Evolutionary conservation across 2,329 filamentous ascomycete genomes (phyloP).

Genomic region (Sarocladium oryzae): DNA sequence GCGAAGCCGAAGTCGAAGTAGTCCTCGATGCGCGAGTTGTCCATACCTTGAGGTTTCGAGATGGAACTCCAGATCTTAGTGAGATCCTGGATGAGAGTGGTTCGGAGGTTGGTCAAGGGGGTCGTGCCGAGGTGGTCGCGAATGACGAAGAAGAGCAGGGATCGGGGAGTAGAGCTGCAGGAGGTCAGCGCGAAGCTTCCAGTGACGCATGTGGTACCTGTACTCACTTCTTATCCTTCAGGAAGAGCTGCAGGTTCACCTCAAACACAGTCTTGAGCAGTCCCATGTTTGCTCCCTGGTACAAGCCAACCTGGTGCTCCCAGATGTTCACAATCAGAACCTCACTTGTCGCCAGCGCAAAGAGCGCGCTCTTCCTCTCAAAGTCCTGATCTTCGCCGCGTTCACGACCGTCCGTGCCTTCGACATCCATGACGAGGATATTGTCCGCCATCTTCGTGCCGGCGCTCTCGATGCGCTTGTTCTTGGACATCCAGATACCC

Average conservation of each 20-base stretch:
- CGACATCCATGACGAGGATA: constrained; percentile 98
- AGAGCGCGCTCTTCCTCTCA: constrained; percentile 94
- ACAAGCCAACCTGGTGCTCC: constrained; percentile 97
- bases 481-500: constrained; percentile 99
- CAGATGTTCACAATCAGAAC: constrained; percentile 98
- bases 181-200: constrained; percentile 20
- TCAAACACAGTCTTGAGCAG: constrained; percentile 98
- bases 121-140: constrained; percentile 93
- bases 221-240: constrained; percentile 84
- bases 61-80: constrained; percentile 88
- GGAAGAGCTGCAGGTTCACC: constrained; percentile 93
- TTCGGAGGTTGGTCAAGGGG: constrained; percentile 81
- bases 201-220: constrained; percentile 50
- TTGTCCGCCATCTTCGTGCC: constrained; percentile 79
- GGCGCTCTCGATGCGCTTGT: constrained; percentile 58
- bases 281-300: constrained; percentile 98
- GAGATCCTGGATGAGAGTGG: constrained; percentile 84
- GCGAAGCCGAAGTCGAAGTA: constrained; percentile 99
- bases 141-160: constrained; percentile 96
- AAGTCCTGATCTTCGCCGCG: constrained; percentile 98
- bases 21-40: constrained; percentile 84
- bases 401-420: constrained; percentile 94
- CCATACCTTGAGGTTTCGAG: constrained; percentile 83
- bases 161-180: constrained; percentile 72
- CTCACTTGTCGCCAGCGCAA: constrained; percentile 94